Evolutionary conservation across 2,329 filamentous ascomycete species (phyloP), one percentile per base, ranked within the genome.

Genomic region (Nakataea oryzae): DNA sequence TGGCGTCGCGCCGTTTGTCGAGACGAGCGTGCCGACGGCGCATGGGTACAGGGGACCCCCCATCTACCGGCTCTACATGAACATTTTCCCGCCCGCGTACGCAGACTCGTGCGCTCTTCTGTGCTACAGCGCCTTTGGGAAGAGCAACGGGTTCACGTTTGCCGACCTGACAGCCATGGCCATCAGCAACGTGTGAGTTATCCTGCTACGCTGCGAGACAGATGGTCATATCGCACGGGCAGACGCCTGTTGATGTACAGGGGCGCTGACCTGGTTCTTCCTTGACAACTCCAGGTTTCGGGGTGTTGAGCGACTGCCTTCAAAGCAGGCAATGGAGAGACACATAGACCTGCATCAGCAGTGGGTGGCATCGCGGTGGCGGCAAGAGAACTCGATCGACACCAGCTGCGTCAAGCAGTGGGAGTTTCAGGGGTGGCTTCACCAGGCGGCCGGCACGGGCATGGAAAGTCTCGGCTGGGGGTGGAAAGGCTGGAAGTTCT

Each of bases 101-200:
- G 75, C 78, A 3, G 70, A 77, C 12, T 77, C 75, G 11, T 70
- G 81, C 5, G 80, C 76, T 0, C 74, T 79, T 60, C 67, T 78
- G 62, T 74, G 75, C 63, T 73, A 73, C 61, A 67, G 71, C 9
- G 70, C 72, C 8, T 71, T 74, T 47, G 68, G 70, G 63, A 68
- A 74, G 57, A 70, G 71, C 59, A 72, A 74, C 70, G 61, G 75
- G 64, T 72, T 75, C 27, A 70, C 72, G 14, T 67, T 77, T 11
- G 71, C 74, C 58, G 79, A 81, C 63, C 68, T 82, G 50, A 73
- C 72, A 5, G 69, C 73, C 54, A 79, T 79, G 77, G 72, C 74
- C 14, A 66, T 81, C 7, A 73, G 75, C 0, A 77, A 80, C 62
- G 68, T 79, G 21, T 60, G 47, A 34, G 59, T 60, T n/a, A 7